Conservation (phyloP, 345 rosid genomes). For the Eutrema yunnanense region DNA sequence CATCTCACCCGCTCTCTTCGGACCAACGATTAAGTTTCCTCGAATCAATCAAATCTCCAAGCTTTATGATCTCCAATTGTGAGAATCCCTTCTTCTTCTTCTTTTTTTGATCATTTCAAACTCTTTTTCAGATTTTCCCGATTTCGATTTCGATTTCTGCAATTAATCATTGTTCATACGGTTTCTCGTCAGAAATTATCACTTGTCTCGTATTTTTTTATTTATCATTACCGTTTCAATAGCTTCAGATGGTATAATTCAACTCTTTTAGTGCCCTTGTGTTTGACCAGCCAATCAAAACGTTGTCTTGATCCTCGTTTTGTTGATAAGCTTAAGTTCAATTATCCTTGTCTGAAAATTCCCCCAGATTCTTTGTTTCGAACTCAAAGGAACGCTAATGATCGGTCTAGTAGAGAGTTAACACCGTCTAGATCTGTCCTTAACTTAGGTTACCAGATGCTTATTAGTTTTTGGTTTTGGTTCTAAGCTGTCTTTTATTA, state of each 20-base stretch:
- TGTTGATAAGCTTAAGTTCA: not conserved
- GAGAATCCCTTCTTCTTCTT: not conserved
- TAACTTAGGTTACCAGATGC: not conserved
- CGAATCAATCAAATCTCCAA: slow-evolving; percentile 6
- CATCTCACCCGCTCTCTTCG: slow-evolving; percentile 19
- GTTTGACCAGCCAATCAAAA: not conserved
- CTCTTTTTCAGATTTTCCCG: not conserved
- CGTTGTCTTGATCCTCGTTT: not conserved
- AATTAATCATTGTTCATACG: not conserved
- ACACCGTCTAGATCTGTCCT: not conserved
- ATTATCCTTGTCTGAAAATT: not conserved
- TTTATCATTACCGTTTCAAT: not conserved
- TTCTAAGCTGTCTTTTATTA: not conserved
- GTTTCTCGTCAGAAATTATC: not conserved
- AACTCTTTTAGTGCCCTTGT: not conserved
- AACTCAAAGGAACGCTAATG: not conserved
- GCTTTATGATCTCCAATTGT: slow-evolving; percentile 24
- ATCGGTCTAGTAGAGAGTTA: not conserved
- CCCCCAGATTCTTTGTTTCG: not conserved
- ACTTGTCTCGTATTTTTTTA: not conserved
- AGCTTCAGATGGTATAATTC: not conserved
- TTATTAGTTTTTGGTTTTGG: not conserved
- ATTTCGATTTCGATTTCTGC: slow-evolving; percentile 14
- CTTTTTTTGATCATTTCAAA: not conserved
- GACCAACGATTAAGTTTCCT: slow-evolving; percentile 1